phyloP scores from a whole-genome alignment of 352 stramenopile species.

The Halophytophthora batemanensis region DNA sequence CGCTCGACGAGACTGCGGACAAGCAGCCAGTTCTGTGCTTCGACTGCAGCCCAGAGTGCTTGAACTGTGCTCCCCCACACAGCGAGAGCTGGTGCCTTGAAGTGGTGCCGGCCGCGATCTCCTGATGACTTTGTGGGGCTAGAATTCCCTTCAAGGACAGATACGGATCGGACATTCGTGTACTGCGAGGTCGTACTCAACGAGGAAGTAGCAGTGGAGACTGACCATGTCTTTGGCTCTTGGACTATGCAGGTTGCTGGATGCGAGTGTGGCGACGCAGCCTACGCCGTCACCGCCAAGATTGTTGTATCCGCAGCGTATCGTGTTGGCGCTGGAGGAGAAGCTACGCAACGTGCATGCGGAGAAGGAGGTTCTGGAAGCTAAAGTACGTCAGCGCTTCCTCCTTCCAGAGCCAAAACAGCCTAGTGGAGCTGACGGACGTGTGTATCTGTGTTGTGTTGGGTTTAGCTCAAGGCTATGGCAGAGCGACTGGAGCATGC shows the following conservation, averaged over 20 bases:
- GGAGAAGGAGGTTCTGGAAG: conserved; percentile 40
- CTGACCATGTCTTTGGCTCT: conserved; percentile 7
- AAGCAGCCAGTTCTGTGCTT: conserved; percentile 1
- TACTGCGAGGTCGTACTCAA: neutral
- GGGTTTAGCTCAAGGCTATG: conserved; percentile 29
- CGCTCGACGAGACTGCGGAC: conserved; percentile 16
- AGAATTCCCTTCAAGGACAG: conserved; percentile 89
- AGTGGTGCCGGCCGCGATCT: conserved; percentile 33
- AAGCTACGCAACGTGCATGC: conserved; percentile 30
- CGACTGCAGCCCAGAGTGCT: too few relatives aligned
- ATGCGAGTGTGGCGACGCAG: conserved; percentile 25
- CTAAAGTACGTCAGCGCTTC: conserved; percentile 19
- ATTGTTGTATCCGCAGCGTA: conserved; percentile 34
- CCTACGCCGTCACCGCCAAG: conserved; percentile 28
- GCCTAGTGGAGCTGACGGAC: neutral
- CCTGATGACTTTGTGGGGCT: conserved; percentile 85
- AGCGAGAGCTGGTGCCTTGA: conserved; percentile 15
- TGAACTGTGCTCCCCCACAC: conserved; percentile 9
- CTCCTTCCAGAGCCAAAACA: neutral
- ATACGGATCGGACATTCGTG: conserved; percentile 78
- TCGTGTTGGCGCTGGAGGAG: conserved; percentile 40
- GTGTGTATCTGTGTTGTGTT: conserved; percentile 6
- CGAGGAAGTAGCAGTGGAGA: neutral
- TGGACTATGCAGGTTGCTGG: conserved; percentile 18
- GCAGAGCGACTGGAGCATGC: conserved; percentile 28